Conservation (phyloP, 2,329 filamentous ascomycete species). For the Trichoderma simmonsii region DNA sequence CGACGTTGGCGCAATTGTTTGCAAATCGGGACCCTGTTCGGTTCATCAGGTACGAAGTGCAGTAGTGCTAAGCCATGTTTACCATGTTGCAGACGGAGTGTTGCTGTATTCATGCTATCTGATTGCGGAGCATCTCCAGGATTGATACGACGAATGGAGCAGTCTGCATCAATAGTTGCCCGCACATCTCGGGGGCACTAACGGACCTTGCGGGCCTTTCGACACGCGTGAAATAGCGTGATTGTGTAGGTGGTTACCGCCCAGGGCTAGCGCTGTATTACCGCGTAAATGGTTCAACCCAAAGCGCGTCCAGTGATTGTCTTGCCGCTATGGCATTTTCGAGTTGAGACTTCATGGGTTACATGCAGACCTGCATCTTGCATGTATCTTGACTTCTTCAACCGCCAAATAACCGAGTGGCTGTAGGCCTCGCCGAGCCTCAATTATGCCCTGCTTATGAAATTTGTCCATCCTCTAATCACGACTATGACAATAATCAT, state of each 20-base stretch:
- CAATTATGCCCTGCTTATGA: neutral
- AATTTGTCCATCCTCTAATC: neutral
- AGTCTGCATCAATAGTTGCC: neutral
- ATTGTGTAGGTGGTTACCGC: neutral
- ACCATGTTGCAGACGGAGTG: neutral
- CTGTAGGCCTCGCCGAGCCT: neutral
- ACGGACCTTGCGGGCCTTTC: neutral
- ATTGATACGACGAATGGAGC: neutral
- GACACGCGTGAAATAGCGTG: neutral
- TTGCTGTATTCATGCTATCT: neutral
- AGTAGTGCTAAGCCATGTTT: neutral
- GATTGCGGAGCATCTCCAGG: neutral
- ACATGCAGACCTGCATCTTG: neutral
- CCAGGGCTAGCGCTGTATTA: neutral
- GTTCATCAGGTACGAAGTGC: neutral
- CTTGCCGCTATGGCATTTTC: neutral
- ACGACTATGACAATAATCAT: constrained; percentile 28
- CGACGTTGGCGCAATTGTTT: neutral
- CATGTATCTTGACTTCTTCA: neutral
- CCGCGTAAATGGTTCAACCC: neutral
- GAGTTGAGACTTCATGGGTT: neutral
- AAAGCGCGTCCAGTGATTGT: neutral
- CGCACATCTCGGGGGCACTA: neutral
- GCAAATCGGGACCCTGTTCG: neutral
- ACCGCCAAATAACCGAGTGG: neutral